Evolutionary conservation across 371 early-diverging fungal species (phyloP), one percentile per base, ranked within the genome.

Genomic region (Rhizopus delemar): DNA sequence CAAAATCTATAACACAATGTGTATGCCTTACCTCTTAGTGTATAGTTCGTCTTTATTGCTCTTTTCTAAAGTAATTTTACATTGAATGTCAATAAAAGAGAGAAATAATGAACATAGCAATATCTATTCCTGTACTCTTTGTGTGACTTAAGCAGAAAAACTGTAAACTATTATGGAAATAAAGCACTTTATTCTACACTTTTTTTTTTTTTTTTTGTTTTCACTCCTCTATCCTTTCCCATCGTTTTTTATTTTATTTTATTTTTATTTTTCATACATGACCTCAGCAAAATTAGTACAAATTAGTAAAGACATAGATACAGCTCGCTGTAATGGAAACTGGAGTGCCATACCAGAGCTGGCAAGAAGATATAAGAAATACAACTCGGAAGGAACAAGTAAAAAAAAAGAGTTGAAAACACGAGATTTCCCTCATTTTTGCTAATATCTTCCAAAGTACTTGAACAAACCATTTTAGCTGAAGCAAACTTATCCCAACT

Each of bases 341-440:
- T 86, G 86, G 86, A 41, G 36, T 32, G 64, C 66, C 11, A 63
- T 86, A 57, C 74, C 80, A 51, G 80, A 84, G 43, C 69, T 86
- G 11, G 86, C 87, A n/a, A 68, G 86, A 53, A 75, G 81, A 34
- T 86, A 83, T 52, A 57, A 77, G 52, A 87, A 86, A 57, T 83
- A 84, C 59, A 81, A 81, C 53, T 68, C 82, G 34, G 75, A 78
- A 13, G 89, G 86, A 38, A 56, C 75, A 56, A 81, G 89, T 84
- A 80, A 72, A 62, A 43, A 15, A 5, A 32, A 28, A 15, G 22
- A 12, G 13, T 31, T 9, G n/a, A 35, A 5, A 13, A 45, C 36
- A 15, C 32, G 22, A 34, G 28, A 11, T 22, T 9, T 6, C 5
- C 4, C 31, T 7, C 12, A 8, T 8, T 8, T n/a, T 11, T 31